phyloP scores from a whole-genome alignment of 2,329 filamentous ascomycete genomes.

The Cladosporium sp. region DNA sequence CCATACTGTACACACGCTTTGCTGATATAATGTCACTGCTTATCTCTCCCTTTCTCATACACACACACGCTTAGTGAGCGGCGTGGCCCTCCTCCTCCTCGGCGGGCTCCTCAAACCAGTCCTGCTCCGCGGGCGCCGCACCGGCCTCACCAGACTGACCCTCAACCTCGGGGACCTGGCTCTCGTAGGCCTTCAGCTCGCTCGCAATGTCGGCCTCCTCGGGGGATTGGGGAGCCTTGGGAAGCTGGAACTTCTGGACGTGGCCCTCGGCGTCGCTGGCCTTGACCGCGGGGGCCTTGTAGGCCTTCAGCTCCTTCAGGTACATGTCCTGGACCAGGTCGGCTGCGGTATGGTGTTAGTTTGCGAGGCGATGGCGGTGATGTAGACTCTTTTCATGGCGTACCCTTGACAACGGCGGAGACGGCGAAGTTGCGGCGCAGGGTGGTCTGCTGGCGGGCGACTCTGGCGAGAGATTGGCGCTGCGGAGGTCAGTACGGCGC shows the following conservation, averaged over 20 bases:
- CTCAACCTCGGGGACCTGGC: slow-evolving; percentile 90
- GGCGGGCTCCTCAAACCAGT: slow-evolving; percentile 53
- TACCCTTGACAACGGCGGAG: slow-evolving; percentile 59
- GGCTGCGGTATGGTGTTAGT: slow-evolving; percentile 51
- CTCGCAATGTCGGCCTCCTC: slow-evolving; percentile 91
- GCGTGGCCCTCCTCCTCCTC: slow-evolving; percentile 25
- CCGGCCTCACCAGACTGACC: slow-evolving; percentile 67
- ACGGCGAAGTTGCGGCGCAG: slow-evolving; percentile 61
- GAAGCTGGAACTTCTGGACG: slow-evolving; percentile 80
- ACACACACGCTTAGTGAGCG: slow-evolving; percentile 5
- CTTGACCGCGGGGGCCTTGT: slow-evolving; percentile 84
- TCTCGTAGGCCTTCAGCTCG: slow-evolving; percentile 92
- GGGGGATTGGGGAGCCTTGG: slow-evolving; percentile 78
- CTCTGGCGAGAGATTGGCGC: slow-evolving; percentile 59
- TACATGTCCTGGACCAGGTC: slow-evolving; percentile 98
- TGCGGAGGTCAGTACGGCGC: slow-evolving; percentile 32
- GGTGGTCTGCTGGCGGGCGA: slow-evolving; percentile 54
- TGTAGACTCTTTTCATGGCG: too few relatives aligned
- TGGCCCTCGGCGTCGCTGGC: slow-evolving; percentile 82
- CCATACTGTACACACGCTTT: slow-evolving; percentile 12
- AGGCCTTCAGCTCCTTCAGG: slow-evolving; percentile 90
- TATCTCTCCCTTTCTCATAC: background rate
- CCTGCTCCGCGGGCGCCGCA: slow-evolving; percentile 59
- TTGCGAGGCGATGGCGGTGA: background rate
- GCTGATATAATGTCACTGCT: slow-evolving; percentile 8